phyloP scores from a whole-genome alignment of 352 stramenopile genomes.

The Phytophthora multivora region DNA sequence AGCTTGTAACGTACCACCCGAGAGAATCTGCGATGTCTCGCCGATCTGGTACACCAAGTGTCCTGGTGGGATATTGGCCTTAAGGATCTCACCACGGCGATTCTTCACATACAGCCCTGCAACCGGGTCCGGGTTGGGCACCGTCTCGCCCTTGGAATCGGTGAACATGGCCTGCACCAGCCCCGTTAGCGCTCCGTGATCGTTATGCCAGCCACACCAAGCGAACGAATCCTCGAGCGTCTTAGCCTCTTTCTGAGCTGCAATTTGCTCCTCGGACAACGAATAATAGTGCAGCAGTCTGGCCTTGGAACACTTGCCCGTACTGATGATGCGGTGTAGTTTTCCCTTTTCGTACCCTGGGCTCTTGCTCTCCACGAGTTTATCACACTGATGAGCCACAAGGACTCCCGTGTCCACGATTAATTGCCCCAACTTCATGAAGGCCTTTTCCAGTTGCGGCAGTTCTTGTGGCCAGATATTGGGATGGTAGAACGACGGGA shows the following conservation, averaged over 20 bases:
- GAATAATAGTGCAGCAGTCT: slow-evolving; percentile 97
- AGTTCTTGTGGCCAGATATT: slow-evolving; percentile 94
- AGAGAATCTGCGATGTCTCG: slow-evolving; percentile 96
- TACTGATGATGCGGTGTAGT: slow-evolving; percentile 88
- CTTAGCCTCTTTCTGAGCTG: slow-evolving; percentile 41
- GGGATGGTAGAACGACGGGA: slow-evolving; percentile 92
- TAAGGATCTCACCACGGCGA: slow-evolving; percentile 87
- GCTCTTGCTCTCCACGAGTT: slow-evolving; percentile 79
- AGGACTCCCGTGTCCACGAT: slow-evolving; percentile 93
- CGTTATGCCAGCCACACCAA: slow-evolving; percentile 98
- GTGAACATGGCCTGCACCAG: slow-evolving; percentile 93
- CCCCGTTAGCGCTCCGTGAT: slow-evolving; percentile 95
- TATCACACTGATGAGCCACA: slow-evolving; percentile 93
- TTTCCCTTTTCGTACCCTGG: slow-evolving; percentile 81
- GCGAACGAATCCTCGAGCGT: slow-evolving; percentile 85
- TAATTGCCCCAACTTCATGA: slow-evolving; percentile 92
- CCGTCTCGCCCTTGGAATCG: slow-evolving; percentile 65
- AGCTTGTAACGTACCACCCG: slow-evolving; percentile 90
- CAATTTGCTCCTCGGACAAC: slow-evolving; percentile 67
- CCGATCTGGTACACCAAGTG: slow-evolving; percentile 96
- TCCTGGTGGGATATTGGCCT: slow-evolving; percentile 84
- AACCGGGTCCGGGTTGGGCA: slow-evolving; percentile 74
- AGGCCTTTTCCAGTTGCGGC: slow-evolving; percentile 82
- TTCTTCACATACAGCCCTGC: slow-evolving; percentile 95
- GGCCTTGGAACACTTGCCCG: slow-evolving; percentile 91